phyloP scores from a whole-genome alignment of 345 rosid species.

The Lepidium africanum region DNA sequence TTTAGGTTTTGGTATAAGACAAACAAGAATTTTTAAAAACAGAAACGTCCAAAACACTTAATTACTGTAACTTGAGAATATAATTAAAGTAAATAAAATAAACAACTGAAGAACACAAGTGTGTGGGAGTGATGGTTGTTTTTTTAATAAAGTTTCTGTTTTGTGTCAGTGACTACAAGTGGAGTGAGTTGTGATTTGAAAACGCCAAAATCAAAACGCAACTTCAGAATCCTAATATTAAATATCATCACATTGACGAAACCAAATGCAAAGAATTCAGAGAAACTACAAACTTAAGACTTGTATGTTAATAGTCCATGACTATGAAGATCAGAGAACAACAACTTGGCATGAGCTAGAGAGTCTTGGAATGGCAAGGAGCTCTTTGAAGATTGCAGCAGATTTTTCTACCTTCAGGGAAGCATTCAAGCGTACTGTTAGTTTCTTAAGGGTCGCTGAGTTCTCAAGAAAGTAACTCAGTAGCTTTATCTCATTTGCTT shows the following conservation, averaged over 20 bases:
- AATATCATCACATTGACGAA: no score
- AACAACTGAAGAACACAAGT: background rate
- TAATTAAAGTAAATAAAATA: background rate
- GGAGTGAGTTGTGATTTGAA: slow-evolving; percentile 25
- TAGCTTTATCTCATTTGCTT: background rate
- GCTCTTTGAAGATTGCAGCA: background rate
- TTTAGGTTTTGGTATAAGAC: background rate
- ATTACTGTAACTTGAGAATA: background rate
- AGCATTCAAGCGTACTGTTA: background rate
- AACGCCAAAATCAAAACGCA: slow-evolving; percentile 11
- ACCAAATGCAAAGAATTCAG: no score
- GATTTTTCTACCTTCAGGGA: background rate
- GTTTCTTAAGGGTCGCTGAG: background rate
- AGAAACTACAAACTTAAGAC: no score
- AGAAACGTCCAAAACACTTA: background rate
- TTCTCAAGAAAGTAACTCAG: background rate
- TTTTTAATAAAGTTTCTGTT: slow-evolving; percentile 2
- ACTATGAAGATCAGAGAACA: background rate
- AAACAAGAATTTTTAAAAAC: no score
- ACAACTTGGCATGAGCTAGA: background rate
- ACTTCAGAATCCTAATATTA: background rate
- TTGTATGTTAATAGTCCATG: no score
- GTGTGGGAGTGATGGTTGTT: slow-evolving; percentile 19
- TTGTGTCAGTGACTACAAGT: slow-evolving; percentile 18
- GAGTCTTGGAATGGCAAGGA: background rate